phyloP scores from a whole-genome alignment of 371 early-diverging fungal species.

The Mortierella sp. region DNA sequence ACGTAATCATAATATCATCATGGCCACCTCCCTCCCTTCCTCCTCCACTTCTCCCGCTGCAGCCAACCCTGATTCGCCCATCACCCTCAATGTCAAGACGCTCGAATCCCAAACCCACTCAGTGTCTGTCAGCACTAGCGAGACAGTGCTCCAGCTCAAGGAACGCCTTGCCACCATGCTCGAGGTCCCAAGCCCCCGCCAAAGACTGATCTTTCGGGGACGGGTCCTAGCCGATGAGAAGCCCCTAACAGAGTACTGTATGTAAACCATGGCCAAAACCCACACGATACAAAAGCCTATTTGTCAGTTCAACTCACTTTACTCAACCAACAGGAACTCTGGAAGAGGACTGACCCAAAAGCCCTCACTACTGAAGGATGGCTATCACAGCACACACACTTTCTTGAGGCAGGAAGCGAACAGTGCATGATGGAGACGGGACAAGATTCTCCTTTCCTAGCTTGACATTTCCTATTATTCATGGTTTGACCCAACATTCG shows the following conservation, averaged over 20 bases:
- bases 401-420: too few relatives aligned
- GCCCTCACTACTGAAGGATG: too few relatives aligned
- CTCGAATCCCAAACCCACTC: slow-evolving; percentile 65
- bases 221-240: slow-evolving; percentile 68
- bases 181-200: slow-evolving; percentile 63
- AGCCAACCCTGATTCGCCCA: slow-evolving; percentile 36
- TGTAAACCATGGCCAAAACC: not conserved
- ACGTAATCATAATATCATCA: not conserved
- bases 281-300: not conserved
- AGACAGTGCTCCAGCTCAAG: slow-evolving; percentile 66
- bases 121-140: slow-evolving; percentile 59
- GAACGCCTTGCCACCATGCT: slow-evolving; percentile 61
- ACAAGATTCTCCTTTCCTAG: not conserved
- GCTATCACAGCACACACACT: too few relatives aligned
- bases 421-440: not conserved
- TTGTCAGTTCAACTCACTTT: not conserved
- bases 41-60: not conserved
- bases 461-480: slow-evolving; percentile 35
- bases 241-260: slow-evolving; percentile 66
- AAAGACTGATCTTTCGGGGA: slow-evolving; percentile 71
- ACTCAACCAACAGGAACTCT: not conserved
- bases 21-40: not conserved
- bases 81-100: slow-evolving; percentile 65
- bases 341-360: not conserved
- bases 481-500: slow-evolving; percentile 16